Percentiles rank a stretch among this genome's conserved stretches.
These are phyloP conservation scores for Athelia psychrophila DNA, from an alignment of 1,284 basidiomycete genomes.

Conservation along the genomic window DNA sequence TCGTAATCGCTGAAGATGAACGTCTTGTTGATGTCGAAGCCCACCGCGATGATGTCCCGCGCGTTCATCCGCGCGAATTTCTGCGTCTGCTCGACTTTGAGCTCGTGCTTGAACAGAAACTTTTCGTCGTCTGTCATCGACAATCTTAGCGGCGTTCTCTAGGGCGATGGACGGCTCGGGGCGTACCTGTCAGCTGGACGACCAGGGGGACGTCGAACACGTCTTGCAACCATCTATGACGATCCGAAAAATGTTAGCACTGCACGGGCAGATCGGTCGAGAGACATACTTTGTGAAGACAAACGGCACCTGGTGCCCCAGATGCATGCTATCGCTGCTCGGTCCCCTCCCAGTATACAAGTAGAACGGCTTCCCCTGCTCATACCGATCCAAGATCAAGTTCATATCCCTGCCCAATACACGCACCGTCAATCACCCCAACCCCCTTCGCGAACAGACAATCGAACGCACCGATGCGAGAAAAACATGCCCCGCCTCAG, in stretches of 20 bases:
- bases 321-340: slow-evolving; percentile 95
- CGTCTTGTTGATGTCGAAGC: slow-evolving; percentile 90
- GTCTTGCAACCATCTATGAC: slow-evolving; percentile 88
- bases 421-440: slow-evolving; percentile 4
- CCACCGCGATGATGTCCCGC: slow-evolving; percentile 94
- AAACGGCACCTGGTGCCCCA: slow-evolving; percentile 98
- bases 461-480: slow-evolving; percentile 79
- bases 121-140: slow-evolving; percentile 92
- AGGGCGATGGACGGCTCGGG: not conserved
- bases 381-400: slow-evolving; percentile 92
- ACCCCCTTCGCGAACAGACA: slow-evolving; percentile 1
- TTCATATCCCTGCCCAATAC: slow-evolving; percentile 93
- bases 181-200: slow-evolving; percentile 86
- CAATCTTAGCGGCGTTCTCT: slow-evolving; percentile 1
- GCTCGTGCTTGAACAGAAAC: slow-evolving; percentile 95
- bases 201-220: slow-evolving; percentile 95
- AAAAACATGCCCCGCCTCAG: slow-evolving; percentile 95
- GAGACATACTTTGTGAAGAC: slow-evolving; percentile 87
- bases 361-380: slow-evolving; percentile 97
- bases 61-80: slow-evolving; percentile 87
- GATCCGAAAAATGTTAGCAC: slow-evolving; percentile 4
- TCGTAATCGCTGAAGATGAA: slow-evolving; percentile 97
- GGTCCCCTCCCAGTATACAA: slow-evolving; percentile 98
- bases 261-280: not conserved
- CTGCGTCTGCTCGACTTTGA: slow-evolving; percentile 89